A percentile compares a stretch with the other conserved stretches of the same genome.
phyloP scores from a whole-genome alignment of 2,329 filamentous ascomycete species.

The Bipolaris victoriae region DNA sequence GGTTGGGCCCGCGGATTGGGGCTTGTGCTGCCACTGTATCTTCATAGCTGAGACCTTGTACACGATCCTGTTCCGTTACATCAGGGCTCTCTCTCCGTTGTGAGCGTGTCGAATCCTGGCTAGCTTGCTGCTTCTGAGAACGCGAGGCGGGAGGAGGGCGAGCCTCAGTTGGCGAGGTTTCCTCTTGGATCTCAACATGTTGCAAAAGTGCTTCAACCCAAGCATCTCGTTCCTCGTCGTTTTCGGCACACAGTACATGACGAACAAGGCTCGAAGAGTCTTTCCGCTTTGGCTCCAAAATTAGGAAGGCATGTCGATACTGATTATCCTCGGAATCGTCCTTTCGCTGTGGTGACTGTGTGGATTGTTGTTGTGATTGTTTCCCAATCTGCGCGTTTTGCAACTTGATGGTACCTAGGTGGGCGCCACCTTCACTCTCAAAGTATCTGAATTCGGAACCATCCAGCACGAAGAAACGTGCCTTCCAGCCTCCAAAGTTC shows the following conservation, averaged over 20 bases:
- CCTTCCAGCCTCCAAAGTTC: slow-evolving; percentile 99
- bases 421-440: slow-evolving; percentile 86
- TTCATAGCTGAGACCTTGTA: slow-evolving; percentile 62
- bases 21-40: slow-evolving; percentile 64
- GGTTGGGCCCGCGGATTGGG: slow-evolving; percentile 57
- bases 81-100: slow-evolving; percentile 50
- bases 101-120: slow-evolving; percentile 37
- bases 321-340: slow-evolving; percentile 87
- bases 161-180: slow-evolving; percentile 51
- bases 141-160: slow-evolving; percentile 43
- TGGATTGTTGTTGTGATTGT: slow-evolving; percentile 70
- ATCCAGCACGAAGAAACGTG: slow-evolving; percentile 73
- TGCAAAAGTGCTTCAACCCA: slow-evolving; percentile 92
- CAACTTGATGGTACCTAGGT: slow-evolving; percentile 92
- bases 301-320: slow-evolving; percentile 94
- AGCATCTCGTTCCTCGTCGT: slow-evolving; percentile 85
- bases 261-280: slow-evolving; percentile 86
- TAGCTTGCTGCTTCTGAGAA: slow-evolving; percentile 51
- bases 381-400: slow-evolving; percentile 92
- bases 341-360: slow-evolving; percentile 66
- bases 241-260: slow-evolving; percentile 95
- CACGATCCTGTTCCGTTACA: slow-evolving; percentile 36
- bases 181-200: slow-evolving; percentile 78
- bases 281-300: slow-evolving; percentile 95
- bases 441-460: slow-evolving; percentile 83